phyloP scores from a whole-genome alignment of 1,139 yeast species.

The Yamadazyma spencermartinsiae region DNA sequence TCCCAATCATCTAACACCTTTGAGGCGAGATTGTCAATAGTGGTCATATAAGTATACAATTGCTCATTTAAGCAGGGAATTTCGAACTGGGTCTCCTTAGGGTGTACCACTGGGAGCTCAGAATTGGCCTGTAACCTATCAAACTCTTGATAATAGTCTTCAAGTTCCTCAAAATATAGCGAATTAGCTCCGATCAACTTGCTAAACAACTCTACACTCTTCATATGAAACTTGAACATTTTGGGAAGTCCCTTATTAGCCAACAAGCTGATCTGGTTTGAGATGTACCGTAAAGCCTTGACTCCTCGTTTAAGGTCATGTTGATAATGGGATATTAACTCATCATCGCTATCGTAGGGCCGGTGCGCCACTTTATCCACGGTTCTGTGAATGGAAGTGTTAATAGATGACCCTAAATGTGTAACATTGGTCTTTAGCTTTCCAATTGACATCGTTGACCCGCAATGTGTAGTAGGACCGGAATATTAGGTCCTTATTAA shows the following conservation, averaged over 20 bases:
- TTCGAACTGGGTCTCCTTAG: conserved; percentile 34
- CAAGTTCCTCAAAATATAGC: conserved; percentile 45
- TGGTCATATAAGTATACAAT: conserved; percentile 28
- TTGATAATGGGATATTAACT: conserved; percentile 41
- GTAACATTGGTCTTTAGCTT: conserved; percentile 13
- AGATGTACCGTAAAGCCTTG: conserved; percentile 44
- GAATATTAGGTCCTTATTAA: no score
- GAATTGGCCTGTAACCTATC: conserved; percentile 32
- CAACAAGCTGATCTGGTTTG: conserved; percentile 35
- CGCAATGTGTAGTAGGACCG: no score
- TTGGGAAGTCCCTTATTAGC: conserved; percentile 35
- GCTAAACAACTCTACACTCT: conserved; percentile 31
- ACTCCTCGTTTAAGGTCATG: conserved; percentile 43
- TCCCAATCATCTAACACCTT: conserved; percentile 36
- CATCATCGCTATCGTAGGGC: conserved; percentile 41
- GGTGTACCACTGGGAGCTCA: conserved; percentile 39
- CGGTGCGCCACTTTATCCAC: conserved; percentile 18
- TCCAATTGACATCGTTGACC: conserved; percentile 12
- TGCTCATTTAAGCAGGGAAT: conserved; percentile 33
- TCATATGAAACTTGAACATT: conserved; percentile 34
- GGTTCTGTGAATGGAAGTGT: conserved; percentile 8
- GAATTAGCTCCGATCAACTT: conserved; percentile 40
- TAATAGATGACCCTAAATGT: conserved; percentile 11
- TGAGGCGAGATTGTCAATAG: conserved; percentile 31
- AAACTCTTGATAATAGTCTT: conserved; percentile 37